Base-by-base conservation (phyloP, 2,329 filamentous ascomycete genomes). In the Neonectria ditissima region DNA sequence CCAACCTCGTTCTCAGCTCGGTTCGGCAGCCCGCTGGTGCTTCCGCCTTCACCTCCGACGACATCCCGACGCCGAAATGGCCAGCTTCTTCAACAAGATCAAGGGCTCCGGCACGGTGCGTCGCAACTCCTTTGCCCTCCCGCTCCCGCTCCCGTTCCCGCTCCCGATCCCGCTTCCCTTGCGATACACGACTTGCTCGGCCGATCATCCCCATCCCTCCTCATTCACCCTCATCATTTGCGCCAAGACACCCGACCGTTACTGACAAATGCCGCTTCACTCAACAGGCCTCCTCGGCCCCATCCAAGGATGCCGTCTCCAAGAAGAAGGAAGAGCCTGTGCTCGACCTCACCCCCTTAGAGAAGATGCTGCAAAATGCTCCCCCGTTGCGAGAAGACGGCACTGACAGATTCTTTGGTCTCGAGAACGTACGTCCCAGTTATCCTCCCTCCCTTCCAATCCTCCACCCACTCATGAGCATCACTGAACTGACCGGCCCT, bases 391-490 rank as follows among this genome's bases (percentile, higher is more conserved):
- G 93, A 74, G 84, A 87, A 70, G 94, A 98, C 80, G 96, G 96
- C 57, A 97, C 92, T 77, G 96, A 98, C 82, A 97, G 97, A 82
- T 99, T 97, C 83, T 98, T 97, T 81, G 96, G 96, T 16, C 91
- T 98, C 78, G 96, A 99, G 81, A 99, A 99, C 82, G 95, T 98
- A 85, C 81, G 92, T 84, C 55, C 68, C 65, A 59, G 32, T 45
- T 47, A 47, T 18, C 61, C 37, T 48, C 22, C 65, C 57, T 47
- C 16, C 43, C 34, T 22, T 37, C 48, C 67, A 65, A 48, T 53
- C 41, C 13, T 55, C 22, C 30, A 44, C 50, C 45, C 52, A 59
- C 22, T 55, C 41, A 39, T 26, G 41, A 51, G 44, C 41, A 18
- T 59, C 51, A 51, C 24, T 55, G 39, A 62, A 56, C 83, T 84